These are phyloP conservation scores for Delonix regia DNA, from an alignment of 306 rosid species.

Conservation along the genomic window DNA sequence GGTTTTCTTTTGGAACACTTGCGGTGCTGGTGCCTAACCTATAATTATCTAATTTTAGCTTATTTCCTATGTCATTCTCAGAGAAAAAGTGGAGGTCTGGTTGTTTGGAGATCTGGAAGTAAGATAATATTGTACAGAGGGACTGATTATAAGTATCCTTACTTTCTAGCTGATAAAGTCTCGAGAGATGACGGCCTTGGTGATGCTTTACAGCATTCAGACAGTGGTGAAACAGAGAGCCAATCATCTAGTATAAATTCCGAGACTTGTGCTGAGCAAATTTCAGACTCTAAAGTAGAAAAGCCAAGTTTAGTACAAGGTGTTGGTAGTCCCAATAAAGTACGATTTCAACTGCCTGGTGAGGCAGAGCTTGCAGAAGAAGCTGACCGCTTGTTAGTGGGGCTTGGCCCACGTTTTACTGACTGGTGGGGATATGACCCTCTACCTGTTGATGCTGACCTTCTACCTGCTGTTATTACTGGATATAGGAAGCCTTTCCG, in stretches of 20 bases:
- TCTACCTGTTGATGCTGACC: constrained; percentile 90
- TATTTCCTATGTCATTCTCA: constrained; percentile 43
- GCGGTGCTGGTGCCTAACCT: background rate
- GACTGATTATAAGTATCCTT: constrained; percentile 75
- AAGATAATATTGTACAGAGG: constrained; percentile 90
- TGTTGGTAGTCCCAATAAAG: constrained; percentile 72
- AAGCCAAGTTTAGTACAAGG: constrained; percentile 66
- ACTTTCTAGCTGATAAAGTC: constrained; percentile 56
- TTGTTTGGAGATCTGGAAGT: constrained; percentile 92
- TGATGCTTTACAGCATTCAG: constrained; percentile 41
- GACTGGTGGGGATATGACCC: constrained; percentile 99
- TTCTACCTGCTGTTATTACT: constrained; percentile 72
- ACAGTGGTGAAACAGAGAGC: constrained; percentile 33
- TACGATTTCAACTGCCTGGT: constrained; percentile 83
- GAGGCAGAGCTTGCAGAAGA: constrained; percentile 79
- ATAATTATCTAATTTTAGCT: constrained; percentile 35
- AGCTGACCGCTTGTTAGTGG: constrained; percentile 72
- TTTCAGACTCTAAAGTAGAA: constrained; percentile 33
- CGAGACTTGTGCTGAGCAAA: constrained; percentile 39
- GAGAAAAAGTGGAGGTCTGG: constrained; percentile 97
- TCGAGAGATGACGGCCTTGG: constrained; percentile 35
- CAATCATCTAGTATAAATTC: constrained; percentile 41
- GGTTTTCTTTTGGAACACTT: background rate
- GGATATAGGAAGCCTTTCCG: constrained; percentile 90
- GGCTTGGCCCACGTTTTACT: constrained; percentile 84